A percentile compares a stretch with the other conserved stretches of the same genome.
These are phyloP conservation scores for Paecilomyces variotii DNA, from an alignment of 2,329 filamentous ascomycete genomes.

Conservation along the genomic window DNA sequence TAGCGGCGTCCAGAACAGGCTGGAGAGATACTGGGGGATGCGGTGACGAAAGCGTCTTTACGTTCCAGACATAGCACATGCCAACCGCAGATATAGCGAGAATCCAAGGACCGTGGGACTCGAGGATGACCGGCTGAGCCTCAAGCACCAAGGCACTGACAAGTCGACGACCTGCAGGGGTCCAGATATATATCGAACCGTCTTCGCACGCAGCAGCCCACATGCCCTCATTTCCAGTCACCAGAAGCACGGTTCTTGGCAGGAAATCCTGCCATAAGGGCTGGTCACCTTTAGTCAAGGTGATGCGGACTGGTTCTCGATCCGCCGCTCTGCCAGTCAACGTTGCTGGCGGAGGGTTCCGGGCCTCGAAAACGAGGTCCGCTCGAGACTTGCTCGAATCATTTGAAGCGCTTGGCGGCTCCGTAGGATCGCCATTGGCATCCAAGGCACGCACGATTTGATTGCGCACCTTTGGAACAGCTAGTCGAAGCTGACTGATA, in stretches of 20 bases:
- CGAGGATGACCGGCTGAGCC: conserved; percentile 86
- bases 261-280: conserved; percentile 91
- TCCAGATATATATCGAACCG: conserved; percentile 83
- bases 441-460: conserved; percentile 79
- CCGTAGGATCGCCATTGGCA: conserved; percentile 35
- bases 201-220: conserved; percentile 94
- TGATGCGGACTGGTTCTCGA: conserved; percentile 76
- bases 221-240: conserved; percentile 82
- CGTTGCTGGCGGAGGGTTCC: conserved; percentile 62
- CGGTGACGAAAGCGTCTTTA: conserved; percentile 71
- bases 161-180: conserved; percentile 77
- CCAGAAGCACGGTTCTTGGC: conserved; percentile 75
- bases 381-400: conserved; percentile 48
- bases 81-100: conserved; percentile 83
- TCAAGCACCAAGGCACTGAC: conserved; percentile 81
- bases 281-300: conserved; percentile 69
- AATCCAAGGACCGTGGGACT: conserved; percentile 82
- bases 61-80: conserved; percentile 88
- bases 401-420: conserved; percentile 27
- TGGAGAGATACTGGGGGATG: conserved; percentile 86
- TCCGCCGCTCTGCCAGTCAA: conserved; percentile 53
- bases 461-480: conserved; percentile 76
- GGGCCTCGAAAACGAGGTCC: conserved; percentile 77
- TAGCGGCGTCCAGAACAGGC: conserved; percentile 80
- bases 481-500: conserved; percentile 74